These are phyloP conservation scores for Naumovozyma castellii DNA, from an alignment of 805 yeast species.

Conservation along the genomic window DNA sequence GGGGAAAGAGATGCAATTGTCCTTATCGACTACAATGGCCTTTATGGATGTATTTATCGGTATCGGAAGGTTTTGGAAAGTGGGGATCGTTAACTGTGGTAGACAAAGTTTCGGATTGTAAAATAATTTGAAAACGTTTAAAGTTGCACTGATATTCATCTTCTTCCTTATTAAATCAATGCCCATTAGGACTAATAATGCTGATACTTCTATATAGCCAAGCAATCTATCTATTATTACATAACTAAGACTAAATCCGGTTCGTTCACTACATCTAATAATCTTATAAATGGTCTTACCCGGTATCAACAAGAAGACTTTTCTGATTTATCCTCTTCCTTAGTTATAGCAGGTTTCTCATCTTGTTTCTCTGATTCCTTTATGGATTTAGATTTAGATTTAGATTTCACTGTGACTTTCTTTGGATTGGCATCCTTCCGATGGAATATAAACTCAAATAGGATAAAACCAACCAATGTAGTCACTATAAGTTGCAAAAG, in stretches of 20 bases:
- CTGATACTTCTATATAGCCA: too few relatives aligned
- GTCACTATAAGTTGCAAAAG: constrained; percentile 14
- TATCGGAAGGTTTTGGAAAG: constrained; percentile 51
- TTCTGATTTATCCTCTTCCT: neutral
- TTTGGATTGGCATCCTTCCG: neutral
- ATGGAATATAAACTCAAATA: constrained; percentile 1
- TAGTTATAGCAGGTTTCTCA: too few relatives aligned
- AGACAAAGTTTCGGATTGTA: constrained; percentile 57
- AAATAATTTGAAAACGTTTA: constrained; percentile 52
- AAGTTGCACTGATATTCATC: constrained; percentile 67
- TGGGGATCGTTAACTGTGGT: constrained; percentile 50
- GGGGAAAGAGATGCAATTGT: constrained; percentile 86
- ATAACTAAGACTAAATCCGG: too few relatives aligned
- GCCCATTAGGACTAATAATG: too few relatives aligned
- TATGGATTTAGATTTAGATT: neutral
- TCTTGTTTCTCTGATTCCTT: neutral
- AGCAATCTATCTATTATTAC: too few relatives aligned
- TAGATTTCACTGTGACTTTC: neutral
- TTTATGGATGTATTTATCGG: constrained; percentile 44
- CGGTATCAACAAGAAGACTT: neutral
- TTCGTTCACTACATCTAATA: too few relatives aligned
- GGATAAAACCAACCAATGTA: constrained; percentile 11
- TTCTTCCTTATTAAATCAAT: neutral
- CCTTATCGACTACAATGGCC: constrained; percentile 85
- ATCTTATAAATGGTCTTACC: neutral